Conservation (phyloP, 2,329 filamentous ascomycete genomes). For the Lasiodiplodia gonubiensis region DNA sequence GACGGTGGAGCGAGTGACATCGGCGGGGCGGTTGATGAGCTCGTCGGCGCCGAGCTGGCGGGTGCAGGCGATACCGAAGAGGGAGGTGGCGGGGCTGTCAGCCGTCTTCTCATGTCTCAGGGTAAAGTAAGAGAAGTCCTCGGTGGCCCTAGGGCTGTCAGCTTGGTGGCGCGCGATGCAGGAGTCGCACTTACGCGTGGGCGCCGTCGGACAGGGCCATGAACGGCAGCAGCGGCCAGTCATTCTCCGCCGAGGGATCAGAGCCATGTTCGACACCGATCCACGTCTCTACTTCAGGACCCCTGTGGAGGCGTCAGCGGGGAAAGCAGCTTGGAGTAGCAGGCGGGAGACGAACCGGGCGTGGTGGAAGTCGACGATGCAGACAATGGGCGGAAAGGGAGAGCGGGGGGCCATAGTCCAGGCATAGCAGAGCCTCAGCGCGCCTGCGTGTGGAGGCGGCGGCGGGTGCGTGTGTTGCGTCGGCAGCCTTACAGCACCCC, state of each 20-base stretch:
- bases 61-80: conserved; percentile 96
- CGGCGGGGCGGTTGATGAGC: conserved; percentile 77
- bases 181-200: conserved; percentile 72
- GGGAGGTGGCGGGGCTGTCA: conserved; percentile 69
- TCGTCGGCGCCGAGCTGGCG: conserved; percentile 83
- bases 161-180: neutral
- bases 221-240: conserved; percentile 91
- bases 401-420: conserved; percentile 21
- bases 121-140: conserved; percentile 99
- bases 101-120: conserved; percentile 65
- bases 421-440: conserved; percentile 24
- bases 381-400: conserved; percentile 54
- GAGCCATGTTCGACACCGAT: conserved; percentile 75
- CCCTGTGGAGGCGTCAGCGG: conserved; percentile 53
- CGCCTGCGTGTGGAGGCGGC: conserved; percentile 5
- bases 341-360: conserved; percentile 46
- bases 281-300: conserved; percentile 93
- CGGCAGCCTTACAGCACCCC: neutral
- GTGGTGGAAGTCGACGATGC: conserved; percentile 61
- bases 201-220: conserved; percentile 97
- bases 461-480: conserved; percentile 20
- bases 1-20: conserved; percentile 96
- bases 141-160: conserved; percentile 67
- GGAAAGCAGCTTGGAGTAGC: neutral
- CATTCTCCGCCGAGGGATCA: conserved; percentile 82